A percentile compares a stretch with the other conserved stretches of the same genome.
Conservation (phyloP, 2,329 filamentous ascomycete species). For the Diaporthe capsici region DNA sequence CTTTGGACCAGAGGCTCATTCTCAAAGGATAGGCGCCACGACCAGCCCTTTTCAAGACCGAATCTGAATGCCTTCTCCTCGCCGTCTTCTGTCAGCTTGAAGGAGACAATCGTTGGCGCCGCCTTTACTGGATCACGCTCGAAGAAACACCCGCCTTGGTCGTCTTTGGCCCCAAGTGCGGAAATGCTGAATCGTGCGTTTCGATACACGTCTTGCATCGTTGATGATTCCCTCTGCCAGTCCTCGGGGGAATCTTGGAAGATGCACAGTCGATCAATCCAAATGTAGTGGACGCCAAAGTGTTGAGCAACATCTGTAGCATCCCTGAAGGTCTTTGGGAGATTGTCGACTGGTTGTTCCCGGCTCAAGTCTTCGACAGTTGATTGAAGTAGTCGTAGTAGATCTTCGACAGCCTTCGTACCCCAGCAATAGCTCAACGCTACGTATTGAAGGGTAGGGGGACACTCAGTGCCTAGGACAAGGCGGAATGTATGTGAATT, state of each 20-base stretch:
- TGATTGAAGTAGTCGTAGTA: neutral
- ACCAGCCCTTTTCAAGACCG: neutral
- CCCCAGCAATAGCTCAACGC: conserved; percentile 22
- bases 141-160: neutral
- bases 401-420: neutral
- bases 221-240: neutral
- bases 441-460: neutral
- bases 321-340: conserved; percentile 8
- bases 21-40: neutral
- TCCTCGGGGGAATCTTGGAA: neutral
- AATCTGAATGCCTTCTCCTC: neutral
- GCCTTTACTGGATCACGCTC: neutral
- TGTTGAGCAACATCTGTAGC: neutral
- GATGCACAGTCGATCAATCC: neutral
- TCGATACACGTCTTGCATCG: neutral
- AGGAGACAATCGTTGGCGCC: neutral
- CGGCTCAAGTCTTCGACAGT: neutral
- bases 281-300: neutral
- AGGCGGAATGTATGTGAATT: neutral
- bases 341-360: neutral
- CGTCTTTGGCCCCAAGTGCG: neutral
- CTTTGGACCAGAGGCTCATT: neutral
- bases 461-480: neutral
- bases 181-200: neutral
- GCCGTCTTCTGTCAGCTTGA: conserved; percentile 1